These are phyloP conservation scores for Cupressus sempervirens DNA, from an alignment of 75 land plant species.

Conservation along the genomic window DNA sequence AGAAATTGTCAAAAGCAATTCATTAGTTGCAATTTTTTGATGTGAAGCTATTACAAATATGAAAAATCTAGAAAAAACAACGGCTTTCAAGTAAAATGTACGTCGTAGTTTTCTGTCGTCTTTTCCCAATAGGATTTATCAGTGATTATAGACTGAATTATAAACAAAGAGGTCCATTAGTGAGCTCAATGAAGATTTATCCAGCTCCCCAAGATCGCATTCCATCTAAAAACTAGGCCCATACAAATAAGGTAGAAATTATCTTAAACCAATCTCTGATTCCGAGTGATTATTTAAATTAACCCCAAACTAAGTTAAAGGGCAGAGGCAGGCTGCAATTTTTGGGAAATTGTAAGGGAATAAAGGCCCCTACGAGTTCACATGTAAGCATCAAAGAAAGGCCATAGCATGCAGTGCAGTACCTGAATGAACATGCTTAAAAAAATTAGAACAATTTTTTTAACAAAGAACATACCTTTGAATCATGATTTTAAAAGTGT, in stretches of 20 bases:
- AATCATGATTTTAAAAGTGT: constrained; percentile 42
- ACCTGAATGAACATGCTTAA: neutral
- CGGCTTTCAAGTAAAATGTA: neutral
- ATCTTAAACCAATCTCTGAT: neutral
- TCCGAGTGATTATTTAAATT: neutral
- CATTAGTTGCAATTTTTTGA: neutral
- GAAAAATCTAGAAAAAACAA: neutral
- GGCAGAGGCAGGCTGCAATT: neutral
- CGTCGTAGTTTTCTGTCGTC: neutral
- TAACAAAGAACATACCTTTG: constrained; percentile 32
- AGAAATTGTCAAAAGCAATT: neutral
- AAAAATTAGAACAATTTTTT: neutral
- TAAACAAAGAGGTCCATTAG: neutral
- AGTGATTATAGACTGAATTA: neutral
- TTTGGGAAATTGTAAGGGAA: neutral
- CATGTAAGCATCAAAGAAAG: neutral
- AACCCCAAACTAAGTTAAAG: neutral
- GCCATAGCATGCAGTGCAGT: neutral
- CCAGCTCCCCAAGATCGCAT: neutral
- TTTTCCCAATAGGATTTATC: neutral
- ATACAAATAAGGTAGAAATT: neutral
- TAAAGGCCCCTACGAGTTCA: neutral
- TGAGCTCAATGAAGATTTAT: neutral
- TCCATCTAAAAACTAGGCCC: neutral
- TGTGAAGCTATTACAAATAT: neutral